Base-by-base conservation (phyloP, 495 filamentous ascomycete species). In the Astrothelium macrocarpum region DNA sequence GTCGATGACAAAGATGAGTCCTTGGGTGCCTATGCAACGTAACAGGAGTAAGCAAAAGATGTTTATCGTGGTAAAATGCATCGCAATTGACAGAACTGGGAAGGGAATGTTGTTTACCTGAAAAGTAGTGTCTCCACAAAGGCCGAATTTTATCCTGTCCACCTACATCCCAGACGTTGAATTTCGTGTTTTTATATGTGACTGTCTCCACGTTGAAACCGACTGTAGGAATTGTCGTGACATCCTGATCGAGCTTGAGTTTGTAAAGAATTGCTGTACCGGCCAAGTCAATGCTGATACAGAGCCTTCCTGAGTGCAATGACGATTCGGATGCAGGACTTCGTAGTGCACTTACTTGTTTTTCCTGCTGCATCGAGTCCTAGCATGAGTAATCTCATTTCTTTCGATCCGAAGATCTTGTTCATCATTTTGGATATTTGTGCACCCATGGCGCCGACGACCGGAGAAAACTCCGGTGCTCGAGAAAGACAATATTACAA, bases 171-270 rank as follows among this genome's bases (percentile, higher is more conserved):
- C 94, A 98, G 63, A 98, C 91, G 70, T 96, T 97, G 82, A 98
- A 98, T 75, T 97, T 96, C 74, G 96, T 90, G 73, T 98, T 98
- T 81, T 96, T 96, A 79, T 96, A 95, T 60, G 91, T 95, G 64
- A 98, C 90, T n/a, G 90, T 95, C 80, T 98, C 94, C 72, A 98
- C 94, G 79, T 98, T 98, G 81, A 98, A 98, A 62, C 94, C 95
- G 70, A 97, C 94, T 32, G 94, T 97, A 29, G 94, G 94, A 69
- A 99, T 97, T n/a, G 95, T 97, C 58, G 95, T 97, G 69, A 99
- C 91, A 68, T 95, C 89, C 76, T 96, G 91, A 74, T 95, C 91
- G 66, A 97, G 85, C 82, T 97, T 97, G 73, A 98, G 84, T 82
- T 96, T 96, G 84, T 98, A 98, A n/a, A 98, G 87, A 73, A 98